Conservation (phyloP, 106 monocot species). For the Hemerocallis citrina region DNA sequence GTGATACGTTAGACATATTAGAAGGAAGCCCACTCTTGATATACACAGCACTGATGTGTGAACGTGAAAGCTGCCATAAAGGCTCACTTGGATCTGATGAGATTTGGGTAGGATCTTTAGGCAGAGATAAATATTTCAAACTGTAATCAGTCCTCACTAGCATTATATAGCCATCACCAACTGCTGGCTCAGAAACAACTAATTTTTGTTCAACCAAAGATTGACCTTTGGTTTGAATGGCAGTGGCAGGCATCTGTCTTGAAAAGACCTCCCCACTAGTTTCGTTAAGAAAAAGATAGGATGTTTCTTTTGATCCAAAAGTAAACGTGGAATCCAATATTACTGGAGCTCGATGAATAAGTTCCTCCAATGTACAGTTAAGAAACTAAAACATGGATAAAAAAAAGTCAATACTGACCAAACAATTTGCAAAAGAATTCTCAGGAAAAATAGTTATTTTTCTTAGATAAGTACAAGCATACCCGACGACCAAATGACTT, state of each 20-base stretch:
- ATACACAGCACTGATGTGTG: slow-evolving; percentile 37
- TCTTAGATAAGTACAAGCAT: slow-evolving; percentile 3
- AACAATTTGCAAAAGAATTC: background rate
- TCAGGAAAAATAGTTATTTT: slow-evolving; percentile 5
- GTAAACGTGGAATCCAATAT: slow-evolving; percentile 31
- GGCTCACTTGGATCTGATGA: slow-evolving; percentile 31
- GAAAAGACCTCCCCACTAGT: slow-evolving; percentile 56
- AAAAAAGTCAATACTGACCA: slow-evolving; percentile 3
- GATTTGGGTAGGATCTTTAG: slow-evolving; percentile 12
- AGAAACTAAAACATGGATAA: slow-evolving; percentile 36
- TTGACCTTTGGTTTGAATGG: slow-evolving; percentile 11
- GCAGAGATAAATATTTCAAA: slow-evolving; percentile 35
- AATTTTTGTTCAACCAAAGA: slow-evolving; percentile 30
- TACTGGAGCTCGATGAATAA: slow-evolving; percentile 43
- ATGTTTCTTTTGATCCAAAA: slow-evolving; percentile 66
- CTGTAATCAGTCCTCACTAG: slow-evolving; percentile 65
- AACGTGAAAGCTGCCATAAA: slow-evolving; percentile 49
- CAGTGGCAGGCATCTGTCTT: slow-evolving; percentile 24
- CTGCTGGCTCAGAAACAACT: slow-evolving; percentile 22
- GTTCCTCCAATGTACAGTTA: slow-evolving; percentile 56
- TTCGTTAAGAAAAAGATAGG: slow-evolving; percentile 44
- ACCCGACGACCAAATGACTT: slow-evolving; percentile 24
- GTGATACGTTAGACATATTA: background rate
- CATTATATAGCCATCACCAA: slow-evolving; percentile 21
- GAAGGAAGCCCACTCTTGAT: slow-evolving; percentile 13